Evolutionary conservation across 345 rosid species (phyloP).

Genomic region (Corymbia maculata): DNA sequence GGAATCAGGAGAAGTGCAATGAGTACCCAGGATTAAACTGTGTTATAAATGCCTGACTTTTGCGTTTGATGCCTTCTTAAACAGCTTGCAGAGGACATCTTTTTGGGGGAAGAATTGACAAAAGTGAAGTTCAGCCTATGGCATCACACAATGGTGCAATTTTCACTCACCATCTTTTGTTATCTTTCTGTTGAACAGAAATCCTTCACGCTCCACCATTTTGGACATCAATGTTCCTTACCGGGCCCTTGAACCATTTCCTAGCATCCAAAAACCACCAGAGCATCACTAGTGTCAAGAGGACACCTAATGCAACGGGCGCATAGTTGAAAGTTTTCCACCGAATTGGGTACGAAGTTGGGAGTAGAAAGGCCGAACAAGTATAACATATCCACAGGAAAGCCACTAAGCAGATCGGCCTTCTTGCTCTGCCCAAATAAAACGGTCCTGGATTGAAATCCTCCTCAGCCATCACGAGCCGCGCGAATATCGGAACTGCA

Average conservation of each 20-base stretch:
- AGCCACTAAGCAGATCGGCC: conserved; percentile 12
- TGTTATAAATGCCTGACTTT: neutral
- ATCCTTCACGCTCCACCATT: neutral
- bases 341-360: conserved; percentile 5
- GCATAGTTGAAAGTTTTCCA: conserved; percentile 12
- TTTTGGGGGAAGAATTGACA: neutral
- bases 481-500: conserved; percentile 7
- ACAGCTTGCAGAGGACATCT: neutral
- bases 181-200: neutral
- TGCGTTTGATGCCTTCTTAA: neutral
- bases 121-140: neutral
- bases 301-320: neutral
- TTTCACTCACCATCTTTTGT: neutral
- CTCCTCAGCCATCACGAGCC: conserved; percentile 5
- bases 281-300: conserved; percentile 1
- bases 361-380: conserved; percentile 4
- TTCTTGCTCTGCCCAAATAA: conserved; percentile 6
- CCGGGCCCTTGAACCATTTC: conserved; percentile 11
- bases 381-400: conserved; percentile 15
- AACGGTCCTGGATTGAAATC: conserved; percentile 12
- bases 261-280: conserved; percentile 18
- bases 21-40: neutral
- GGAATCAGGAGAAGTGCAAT: neutral
- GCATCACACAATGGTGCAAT: neutral
- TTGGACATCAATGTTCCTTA: neutral